Evolutionary conservation across 1,284 basidiomycete genomes (phyloP).

Genomic region (Exsudoporus floridanus): DNA sequence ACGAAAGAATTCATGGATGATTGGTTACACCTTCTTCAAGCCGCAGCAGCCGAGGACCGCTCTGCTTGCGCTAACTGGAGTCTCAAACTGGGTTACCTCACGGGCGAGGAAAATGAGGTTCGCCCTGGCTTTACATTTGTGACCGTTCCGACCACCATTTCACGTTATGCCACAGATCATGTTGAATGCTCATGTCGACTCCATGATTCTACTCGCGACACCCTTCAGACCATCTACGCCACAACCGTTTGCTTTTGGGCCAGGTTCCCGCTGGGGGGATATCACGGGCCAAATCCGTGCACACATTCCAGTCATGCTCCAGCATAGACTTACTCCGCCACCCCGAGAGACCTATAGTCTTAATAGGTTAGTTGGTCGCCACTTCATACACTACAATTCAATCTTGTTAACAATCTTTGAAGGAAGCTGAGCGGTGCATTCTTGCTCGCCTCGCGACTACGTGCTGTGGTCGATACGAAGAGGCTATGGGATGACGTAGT

Average conservation of each 20-base stretch:
- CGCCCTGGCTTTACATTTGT: neutral
- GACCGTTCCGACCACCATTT: neutral
- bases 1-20: slow-evolving; percentile 84
- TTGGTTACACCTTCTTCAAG: slow-evolving; percentile 81
- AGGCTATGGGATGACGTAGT: slow-evolving; percentile 72
- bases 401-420: neutral
- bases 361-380: slow-evolving; percentile 59
- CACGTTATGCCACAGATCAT: slow-evolving; percentile 56
- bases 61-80: slow-evolving; percentile 76
- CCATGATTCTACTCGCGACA: slow-evolving; percentile 79
- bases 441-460: slow-evolving; percentile 82
- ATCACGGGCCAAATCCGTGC: slow-evolving; percentile 76
- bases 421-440: slow-evolving; percentile 94
- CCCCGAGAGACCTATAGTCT: slow-evolving; percentile 93
- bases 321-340: slow-evolving; percentile 87
- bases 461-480: slow-evolving; percentile 70
- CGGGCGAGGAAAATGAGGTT: slow-evolving; percentile 84
- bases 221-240: slow-evolving; percentile 68
- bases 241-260: slow-evolving; percentile 73
- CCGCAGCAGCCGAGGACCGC: slow-evolving; percentile 73
- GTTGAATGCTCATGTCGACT: slow-evolving; percentile 85
- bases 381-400: neutral
- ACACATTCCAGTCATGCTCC: slow-evolving; percentile 90
- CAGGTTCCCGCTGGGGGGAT: slow-evolving; percentile 59
- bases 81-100: slow-evolving; percentile 83